Evolutionary conservation across 2,329 filamentous ascomycete species (phyloP).

Genomic region (Fusarium sp.): DNA sequence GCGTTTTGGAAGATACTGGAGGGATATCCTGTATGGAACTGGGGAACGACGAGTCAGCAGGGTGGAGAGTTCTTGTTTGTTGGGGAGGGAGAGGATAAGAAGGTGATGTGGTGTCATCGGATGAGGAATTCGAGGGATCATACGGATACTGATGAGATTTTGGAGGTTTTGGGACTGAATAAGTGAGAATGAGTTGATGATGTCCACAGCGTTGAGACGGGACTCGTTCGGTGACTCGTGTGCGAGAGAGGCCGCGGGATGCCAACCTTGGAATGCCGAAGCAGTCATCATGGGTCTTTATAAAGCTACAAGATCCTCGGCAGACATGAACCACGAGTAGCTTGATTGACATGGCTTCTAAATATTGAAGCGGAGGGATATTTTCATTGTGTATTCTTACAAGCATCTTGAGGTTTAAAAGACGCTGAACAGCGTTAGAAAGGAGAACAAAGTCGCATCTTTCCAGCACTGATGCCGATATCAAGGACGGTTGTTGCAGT

Average conservation of each 20-base stretch:
- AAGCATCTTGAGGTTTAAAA: too few species aligned
- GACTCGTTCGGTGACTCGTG: too few species aligned
- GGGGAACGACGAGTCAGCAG: slow-evolving; percentile 15
- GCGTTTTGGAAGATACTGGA: background rate
- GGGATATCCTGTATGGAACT: slow-evolving; percentile 1
- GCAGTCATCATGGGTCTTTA: rapidly evolving
- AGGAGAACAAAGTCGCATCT: too few species aligned
- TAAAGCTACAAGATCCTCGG: rapidly evolving
- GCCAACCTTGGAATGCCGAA: rapidly evolving
- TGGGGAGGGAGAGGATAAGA: background rate
- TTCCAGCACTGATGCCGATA: too few species aligned
- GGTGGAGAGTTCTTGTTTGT: slow-evolving; percentile 32
- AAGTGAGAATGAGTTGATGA: background rate
- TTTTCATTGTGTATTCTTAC: too few species aligned
- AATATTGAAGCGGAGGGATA: too few species aligned
- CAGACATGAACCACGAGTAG: too few species aligned
- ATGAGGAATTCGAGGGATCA: slow-evolving; percentile 24
- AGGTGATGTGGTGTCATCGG: slow-evolving; percentile 26
- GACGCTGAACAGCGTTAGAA: too few species aligned
- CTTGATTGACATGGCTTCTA: background rate
- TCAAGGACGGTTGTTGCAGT: too few species aligned
- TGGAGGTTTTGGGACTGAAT: slow-evolving; percentile 5
- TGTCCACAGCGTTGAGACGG: too few species aligned
- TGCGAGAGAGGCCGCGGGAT: background rate
- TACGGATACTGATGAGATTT: slow-evolving; percentile 22